Conservation (phyloP, 768 basidiomycete genomes). For the Candolleomyces efflorescens region DNA sequence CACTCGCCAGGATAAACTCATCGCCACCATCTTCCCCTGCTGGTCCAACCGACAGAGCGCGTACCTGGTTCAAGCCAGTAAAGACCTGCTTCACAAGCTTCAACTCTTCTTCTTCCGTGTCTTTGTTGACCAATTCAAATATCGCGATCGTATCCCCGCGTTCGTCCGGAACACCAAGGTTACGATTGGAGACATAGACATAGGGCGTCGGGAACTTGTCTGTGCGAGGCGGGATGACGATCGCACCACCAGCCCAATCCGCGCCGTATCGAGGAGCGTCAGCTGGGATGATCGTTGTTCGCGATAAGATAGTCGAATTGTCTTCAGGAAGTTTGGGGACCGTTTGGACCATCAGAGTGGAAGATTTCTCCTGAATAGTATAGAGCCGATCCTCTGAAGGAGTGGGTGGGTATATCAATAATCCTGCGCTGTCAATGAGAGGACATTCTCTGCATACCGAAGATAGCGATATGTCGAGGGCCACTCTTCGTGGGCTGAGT, state of each 20-base stretch:
- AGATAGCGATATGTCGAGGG: conserved; percentile 41
- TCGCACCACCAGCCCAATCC: conserved; percentile 54
- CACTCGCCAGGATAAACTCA: conserved; percentile 48
- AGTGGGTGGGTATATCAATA: conserved; percentile 1
- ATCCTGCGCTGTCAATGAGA: conserved; percentile 7
- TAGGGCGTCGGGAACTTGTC: conserved; percentile 44
- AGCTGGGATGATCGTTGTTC: conserved; percentile 45
- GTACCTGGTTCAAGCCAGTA: conserved; percentile 41
- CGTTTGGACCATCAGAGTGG: conserved; percentile 53
- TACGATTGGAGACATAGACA: conserved; percentile 68
- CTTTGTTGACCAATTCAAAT: conserved; percentile 35
- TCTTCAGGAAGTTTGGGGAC: conserved; percentile 50
- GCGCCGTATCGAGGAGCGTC: conserved; percentile 19
- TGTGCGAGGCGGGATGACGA: conserved; percentile 52
- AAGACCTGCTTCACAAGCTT: conserved; percentile 24
- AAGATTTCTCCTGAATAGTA: conserved; percentile 52
- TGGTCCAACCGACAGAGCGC: conserved; percentile 62
- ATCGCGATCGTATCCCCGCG: conserved; percentile 51
- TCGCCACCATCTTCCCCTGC: conserved; percentile 38
- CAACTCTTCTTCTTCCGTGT: conserved; percentile 11
- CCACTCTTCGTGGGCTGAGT: conserved; percentile 60
- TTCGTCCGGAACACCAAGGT: conserved; percentile 32
- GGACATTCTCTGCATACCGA: conserved; percentile 14
- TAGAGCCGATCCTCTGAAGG: conserved; percentile 44
- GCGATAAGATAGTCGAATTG: conserved; percentile 46